Percentiles rank a stretch among this genome's conserved stretches.
Evolutionary conservation across 2,329 filamentous ascomycete species (phyloP).

Genomic region (Alternaria viburni): DNA sequence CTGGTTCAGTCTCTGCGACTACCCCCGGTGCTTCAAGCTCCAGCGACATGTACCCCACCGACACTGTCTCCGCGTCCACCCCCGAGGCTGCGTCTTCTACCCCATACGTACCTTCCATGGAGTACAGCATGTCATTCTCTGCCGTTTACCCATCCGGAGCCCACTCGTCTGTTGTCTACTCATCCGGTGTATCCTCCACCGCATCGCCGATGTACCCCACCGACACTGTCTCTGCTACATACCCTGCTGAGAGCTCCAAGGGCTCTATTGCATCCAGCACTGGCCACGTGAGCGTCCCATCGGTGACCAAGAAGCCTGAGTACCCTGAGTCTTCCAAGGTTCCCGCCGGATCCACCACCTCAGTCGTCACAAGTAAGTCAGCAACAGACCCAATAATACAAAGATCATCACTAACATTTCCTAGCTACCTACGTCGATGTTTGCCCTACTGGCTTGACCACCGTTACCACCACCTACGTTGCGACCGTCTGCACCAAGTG

Average conservation of each 20-base stretch:
- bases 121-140: neutral
- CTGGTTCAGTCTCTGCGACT: neutral
- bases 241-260: conserved; percentile 7
- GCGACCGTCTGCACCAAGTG: conserved; percentile 35
- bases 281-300: conserved; percentile 14
- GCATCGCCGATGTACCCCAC: conserved; percentile 1
- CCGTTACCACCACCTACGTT: conserved; percentile 39
- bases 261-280: conserved; percentile 10
- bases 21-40: conserved; percentile 7
- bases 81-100: conserved; percentile 20
- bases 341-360: conserved; percentile 19
- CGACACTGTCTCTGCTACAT: neutral
- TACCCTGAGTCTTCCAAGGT: conserved; percentile 16
- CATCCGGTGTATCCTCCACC: neutral
- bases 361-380: conserved; percentile 29
- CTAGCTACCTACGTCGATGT: conserved; percentile 43
- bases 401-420: neutral
- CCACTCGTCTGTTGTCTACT: neutral
- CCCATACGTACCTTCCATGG: conserved; percentile 10
- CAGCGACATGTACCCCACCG: neutral
- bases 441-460: conserved; percentile 45
- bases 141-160: neutral
- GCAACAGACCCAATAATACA: neutral
- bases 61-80: neutral
- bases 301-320: conserved; percentile 22